Conservation (phyloP, 495 filamentous ascomycete genomes). For the Penicillium taxi region DNA sequence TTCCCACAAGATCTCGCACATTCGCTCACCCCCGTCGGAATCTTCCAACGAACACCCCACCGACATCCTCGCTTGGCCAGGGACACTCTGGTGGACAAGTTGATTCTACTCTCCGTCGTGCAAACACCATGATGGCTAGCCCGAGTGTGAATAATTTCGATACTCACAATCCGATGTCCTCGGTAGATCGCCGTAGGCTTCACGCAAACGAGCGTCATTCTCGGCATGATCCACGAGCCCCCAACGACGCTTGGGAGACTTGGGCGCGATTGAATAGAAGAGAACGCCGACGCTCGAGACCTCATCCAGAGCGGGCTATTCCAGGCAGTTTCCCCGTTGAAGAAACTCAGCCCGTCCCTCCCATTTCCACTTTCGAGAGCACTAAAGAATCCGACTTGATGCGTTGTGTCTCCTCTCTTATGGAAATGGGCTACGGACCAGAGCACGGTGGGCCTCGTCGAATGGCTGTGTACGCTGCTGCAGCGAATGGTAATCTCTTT, state of each 20-base stretch:
- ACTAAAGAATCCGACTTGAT: slow-evolving; percentile 27
- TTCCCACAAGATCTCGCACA: slow-evolving; percentile 4
- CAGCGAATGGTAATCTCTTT: slow-evolving; percentile 36
- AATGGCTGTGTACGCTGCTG: slow-evolving; percentile 45
- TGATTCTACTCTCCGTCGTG: slow-evolving; percentile 14
- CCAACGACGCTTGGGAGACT: slow-evolving; percentile 7
- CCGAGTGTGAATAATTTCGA: slow-evolving; percentile 1
- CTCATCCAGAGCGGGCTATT: slow-evolving; percentile 13
- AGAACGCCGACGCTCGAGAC: slow-evolving; percentile 11
- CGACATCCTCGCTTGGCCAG: not conserved
- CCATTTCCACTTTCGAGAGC: not conserved
- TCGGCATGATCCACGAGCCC: not conserved
- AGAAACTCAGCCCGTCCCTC: too few relatives aligned
- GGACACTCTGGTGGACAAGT: not conserved
- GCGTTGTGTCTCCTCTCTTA: slow-evolving; percentile 38
- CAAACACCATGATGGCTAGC: slow-evolving; percentile 17
- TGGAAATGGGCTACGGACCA: slow-evolving; percentile 44
- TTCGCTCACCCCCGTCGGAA: not conserved
- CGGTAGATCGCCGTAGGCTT: slow-evolving; percentile 7
- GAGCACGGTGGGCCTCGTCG: slow-evolving; percentile 36
- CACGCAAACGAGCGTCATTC: slow-evolving; percentile 22
- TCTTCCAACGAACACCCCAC: too few relatives aligned
- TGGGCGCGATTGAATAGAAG: slow-evolving; percentile 17
- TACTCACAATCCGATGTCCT: not conserved
- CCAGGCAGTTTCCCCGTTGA: slow-evolving; percentile 27